These are phyloP conservation scores for Cyberlindnera maritima DNA, from an alignment of 805 yeast species.

Conservation along the genomic window DNA sequence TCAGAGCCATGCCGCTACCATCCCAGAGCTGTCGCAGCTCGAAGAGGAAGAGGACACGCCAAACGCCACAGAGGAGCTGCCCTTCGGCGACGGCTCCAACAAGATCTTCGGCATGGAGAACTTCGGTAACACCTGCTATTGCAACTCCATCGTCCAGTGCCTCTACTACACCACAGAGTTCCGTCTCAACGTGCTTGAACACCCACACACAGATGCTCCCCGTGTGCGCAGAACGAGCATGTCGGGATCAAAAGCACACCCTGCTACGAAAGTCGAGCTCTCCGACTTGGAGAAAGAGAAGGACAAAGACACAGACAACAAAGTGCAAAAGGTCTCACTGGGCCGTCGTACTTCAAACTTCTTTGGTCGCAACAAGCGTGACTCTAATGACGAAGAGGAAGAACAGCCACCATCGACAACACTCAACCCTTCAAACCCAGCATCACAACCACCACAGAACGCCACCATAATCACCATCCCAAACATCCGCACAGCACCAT, in stretches of 20 bases:
- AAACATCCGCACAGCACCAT: conserved; percentile 15
- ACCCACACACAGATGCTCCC: conserved; percentile 39
- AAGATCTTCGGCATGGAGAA: conserved; percentile 81
- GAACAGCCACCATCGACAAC: neutral
- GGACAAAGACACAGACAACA: conserved; percentile 13
- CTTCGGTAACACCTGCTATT: conserved; percentile 90
- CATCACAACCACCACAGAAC: conserved; percentile 3
- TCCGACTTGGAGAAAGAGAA: conserved; percentile 12
- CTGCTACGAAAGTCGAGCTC: conserved; percentile 25
- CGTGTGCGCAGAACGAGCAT: conserved; percentile 39
- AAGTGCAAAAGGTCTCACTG: conserved; percentile 12
- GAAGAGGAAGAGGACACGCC: neutral
- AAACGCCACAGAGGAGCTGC: conserved; percentile 27
- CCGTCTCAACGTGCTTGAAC: conserved; percentile 50
- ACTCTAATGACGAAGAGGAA: conserved; percentile 15
- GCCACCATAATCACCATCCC: conserved; percentile 18
- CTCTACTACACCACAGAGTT: conserved; percentile 72
- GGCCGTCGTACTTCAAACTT: conserved; percentile 29
- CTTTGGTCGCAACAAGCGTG: conserved; percentile 26
- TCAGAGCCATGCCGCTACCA: neutral
- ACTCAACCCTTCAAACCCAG: neutral
- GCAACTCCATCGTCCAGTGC: conserved; percentile 90
- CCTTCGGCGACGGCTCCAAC: conserved; percentile 65
- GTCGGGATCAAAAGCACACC: conserved; percentile 41
- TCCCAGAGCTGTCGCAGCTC: neutral